These are phyloP conservation scores for Trichoderma breve DNA, from an alignment of 2,329 filamentous ascomycete species.

Conservation along the genomic window DNA sequence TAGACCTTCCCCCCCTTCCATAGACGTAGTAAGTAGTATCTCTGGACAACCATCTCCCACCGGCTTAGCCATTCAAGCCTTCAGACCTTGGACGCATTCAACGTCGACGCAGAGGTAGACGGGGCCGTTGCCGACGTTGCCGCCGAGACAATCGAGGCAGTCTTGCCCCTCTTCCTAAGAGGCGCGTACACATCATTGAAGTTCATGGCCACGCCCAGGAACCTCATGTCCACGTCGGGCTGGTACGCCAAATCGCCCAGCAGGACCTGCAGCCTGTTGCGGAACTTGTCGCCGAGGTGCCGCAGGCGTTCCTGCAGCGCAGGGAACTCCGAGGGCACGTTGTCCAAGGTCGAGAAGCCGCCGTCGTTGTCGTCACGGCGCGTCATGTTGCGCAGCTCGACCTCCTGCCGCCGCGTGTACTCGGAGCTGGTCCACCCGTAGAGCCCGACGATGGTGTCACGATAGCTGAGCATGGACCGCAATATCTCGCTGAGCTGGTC, in stretches of 20 bases:
- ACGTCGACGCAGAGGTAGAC: conserved; percentile 25
- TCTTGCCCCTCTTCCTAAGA: conserved; percentile 60
- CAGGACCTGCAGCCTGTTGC: conserved; percentile 71
- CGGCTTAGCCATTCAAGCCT: not conserved
- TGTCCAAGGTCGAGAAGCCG: conserved; percentile 44
- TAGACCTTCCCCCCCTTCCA: not conserved
- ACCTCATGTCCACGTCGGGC: conserved; percentile 91
- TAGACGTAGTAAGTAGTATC: not conserved
- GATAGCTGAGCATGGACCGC: conserved; percentile 89
- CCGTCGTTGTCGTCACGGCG: conserved; percentile 29
- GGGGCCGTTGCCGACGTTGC: conserved; percentile 26
- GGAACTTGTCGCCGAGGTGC: conserved; percentile 73
- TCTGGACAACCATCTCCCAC: not conserved
- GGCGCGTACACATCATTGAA: conserved; percentile 97
- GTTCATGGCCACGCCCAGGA: conserved; percentile 96
- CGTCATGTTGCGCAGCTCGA: conserved; percentile 71
- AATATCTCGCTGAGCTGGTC: conserved; percentile 88
- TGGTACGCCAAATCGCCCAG: conserved; percentile 91
- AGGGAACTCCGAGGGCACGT: conserved; percentile 65
- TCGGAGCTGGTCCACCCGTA: conserved; percentile 95
- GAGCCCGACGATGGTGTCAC: conserved; percentile 87
- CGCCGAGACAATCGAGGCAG: conserved; percentile 26
- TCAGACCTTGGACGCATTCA: conserved; percentile 30
- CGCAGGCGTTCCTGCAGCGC: conserved; percentile 71
- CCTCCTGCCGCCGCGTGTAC: conserved; percentile 87